These are phyloP conservation scores for Rhododendron kiyosumense DNA, from an alignment of 148 eudicot genomes.

Conservation along the genomic window DNA sequence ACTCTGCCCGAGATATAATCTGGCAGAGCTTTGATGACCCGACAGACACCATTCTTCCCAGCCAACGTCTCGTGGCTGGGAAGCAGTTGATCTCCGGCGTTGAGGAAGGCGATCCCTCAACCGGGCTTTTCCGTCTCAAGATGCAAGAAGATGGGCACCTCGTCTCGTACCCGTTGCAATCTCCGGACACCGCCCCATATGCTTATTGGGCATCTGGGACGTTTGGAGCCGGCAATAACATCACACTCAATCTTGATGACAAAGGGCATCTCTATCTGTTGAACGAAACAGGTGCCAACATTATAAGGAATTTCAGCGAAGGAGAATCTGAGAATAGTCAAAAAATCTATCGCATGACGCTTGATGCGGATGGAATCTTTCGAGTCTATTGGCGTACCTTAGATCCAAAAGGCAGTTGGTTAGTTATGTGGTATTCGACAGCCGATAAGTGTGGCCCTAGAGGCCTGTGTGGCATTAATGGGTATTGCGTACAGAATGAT, in stretches of 20 bases:
- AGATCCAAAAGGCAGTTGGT: background rate
- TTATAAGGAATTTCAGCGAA: background rate
- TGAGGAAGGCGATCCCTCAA: conserved; percentile 3
- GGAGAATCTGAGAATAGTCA: background rate
- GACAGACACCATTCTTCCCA: conserved; percentile 23
- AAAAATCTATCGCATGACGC: background rate
- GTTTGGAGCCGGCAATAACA: too few relatives aligned
- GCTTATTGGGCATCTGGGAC: too few relatives aligned
- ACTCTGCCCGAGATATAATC: background rate
- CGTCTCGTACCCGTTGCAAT: conserved; percentile 15
- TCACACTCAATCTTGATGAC: too few relatives aligned
- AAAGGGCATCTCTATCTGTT: conserved; percentile 15
- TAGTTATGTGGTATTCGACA: background rate
- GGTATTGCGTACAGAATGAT: background rate
- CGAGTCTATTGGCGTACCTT: conserved; percentile 11
- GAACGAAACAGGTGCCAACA: conserved; percentile 1
- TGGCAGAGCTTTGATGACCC: conserved; percentile 41
- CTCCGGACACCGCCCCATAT: too few relatives aligned
- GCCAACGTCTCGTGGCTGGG: conserved; percentile 5
- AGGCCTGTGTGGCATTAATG: conserved; percentile 13
- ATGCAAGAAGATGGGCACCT: conserved; percentile 31
- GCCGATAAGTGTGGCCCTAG: background rate
- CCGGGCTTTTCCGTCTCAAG: conserved; percentile 19
- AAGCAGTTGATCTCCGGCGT: conserved; percentile 12
- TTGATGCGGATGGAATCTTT: conserved; percentile 20